phyloP scores from a whole-genome alignment of 2,329 filamentous ascomycete genomes.

The Bisporella sp. region DNA sequence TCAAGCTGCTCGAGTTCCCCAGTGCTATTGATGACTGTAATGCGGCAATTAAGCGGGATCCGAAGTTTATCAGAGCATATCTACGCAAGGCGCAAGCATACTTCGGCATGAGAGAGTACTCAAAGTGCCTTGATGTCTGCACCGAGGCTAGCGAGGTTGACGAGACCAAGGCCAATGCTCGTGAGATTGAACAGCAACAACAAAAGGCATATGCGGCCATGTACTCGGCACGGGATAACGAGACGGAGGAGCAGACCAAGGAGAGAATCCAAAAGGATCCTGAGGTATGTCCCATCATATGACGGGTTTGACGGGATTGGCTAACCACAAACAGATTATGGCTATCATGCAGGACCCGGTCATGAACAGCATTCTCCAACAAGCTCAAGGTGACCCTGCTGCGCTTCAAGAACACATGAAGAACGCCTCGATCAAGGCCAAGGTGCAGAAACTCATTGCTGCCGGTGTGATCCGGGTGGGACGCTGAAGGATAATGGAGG shows the following conservation, averaged over 20 bases:
- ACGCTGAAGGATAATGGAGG: slow-evolving; percentile 18
- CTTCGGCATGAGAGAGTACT: slow-evolving; percentile 98
- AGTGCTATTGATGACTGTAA: slow-evolving; percentile 90
- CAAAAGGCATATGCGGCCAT: slow-evolving; percentile 89
- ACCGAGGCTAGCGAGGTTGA: slow-evolving; percentile 75
- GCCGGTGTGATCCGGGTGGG: slow-evolving; percentile 86
- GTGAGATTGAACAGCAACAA: slow-evolving; percentile 90
- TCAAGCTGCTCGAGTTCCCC: slow-evolving; percentile 95
- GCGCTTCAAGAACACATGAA: slow-evolving; percentile 96
- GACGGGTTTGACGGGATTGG: slow-evolving; percentile 6
- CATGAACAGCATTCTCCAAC: slow-evolving; percentile 96
- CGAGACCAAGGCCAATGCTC: slow-evolving; percentile 66
- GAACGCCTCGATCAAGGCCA: slow-evolving; percentile 76
- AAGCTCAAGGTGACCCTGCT: slow-evolving; percentile 87
- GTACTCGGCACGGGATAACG: slow-evolving; percentile 84
- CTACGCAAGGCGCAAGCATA: slow-evolving; percentile 94
- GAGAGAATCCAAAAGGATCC: slow-evolving; percentile 86
- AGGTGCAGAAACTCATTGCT: slow-evolving; percentile 58
- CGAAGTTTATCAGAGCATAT: slow-evolving; percentile 91
- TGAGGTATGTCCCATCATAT: slow-evolving; percentile 54
- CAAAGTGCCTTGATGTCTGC: slow-evolving; percentile 85
- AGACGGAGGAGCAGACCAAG: slow-evolving; percentile 92
- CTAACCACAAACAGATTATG: slow-evolving; percentile 54
- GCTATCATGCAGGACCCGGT: slow-evolving; percentile 88
- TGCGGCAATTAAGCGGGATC: slow-evolving; percentile 81